Percentiles rank a stretch among this genome's conserved stretches.
Evolutionary conservation across 768 basidiomycete species (phyloP).

Genomic region (Auriscalpium orientale): DNA sequence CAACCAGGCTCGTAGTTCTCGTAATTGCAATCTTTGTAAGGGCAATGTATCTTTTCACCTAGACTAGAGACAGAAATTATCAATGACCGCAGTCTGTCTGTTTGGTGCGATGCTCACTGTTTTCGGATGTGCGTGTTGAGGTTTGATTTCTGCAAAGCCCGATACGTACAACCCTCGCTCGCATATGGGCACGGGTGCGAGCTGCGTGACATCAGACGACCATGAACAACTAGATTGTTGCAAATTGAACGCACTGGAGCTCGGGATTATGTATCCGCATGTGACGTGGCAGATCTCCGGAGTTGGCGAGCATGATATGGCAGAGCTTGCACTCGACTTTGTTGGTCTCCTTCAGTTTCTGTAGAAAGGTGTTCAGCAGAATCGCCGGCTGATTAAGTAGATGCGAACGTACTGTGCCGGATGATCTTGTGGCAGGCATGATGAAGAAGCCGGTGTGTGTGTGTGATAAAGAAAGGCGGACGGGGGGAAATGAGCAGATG

Average conservation of each 20-base stretch:
- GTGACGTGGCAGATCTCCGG: background rate
- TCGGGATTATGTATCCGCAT: background rate
- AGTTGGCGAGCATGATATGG: background rate
- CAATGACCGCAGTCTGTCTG: too few species aligned
- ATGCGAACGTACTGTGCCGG: too few species aligned
- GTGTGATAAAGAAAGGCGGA: too few species aligned
- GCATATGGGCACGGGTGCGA: background rate
- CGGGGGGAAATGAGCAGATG: too few species aligned
- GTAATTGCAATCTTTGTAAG: conserved; percentile 6
- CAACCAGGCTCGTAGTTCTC: conserved; percentile 8
- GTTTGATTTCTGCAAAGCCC: background rate
- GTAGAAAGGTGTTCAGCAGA: too few species aligned
- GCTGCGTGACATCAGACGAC: background rate
- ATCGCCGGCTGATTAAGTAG: too few species aligned
- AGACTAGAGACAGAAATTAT: background rate
- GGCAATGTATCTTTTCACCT: conserved; percentile 9
- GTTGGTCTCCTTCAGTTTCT: too few species aligned
- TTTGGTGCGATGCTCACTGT: background rate
- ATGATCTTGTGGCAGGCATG: too few species aligned
- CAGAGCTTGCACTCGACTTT: background rate
- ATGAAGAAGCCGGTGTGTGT: too few species aligned
- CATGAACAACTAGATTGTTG: too few species aligned
- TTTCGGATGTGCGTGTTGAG: background rate
- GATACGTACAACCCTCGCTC: background rate
- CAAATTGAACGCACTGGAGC: background rate